A percentile compares a stretch with the other conserved stretches of the same genome.
phyloP scores from a whole-genome alignment of 192 early-diverging fungal species.

The Irineochytrium annulatum region DNA sequence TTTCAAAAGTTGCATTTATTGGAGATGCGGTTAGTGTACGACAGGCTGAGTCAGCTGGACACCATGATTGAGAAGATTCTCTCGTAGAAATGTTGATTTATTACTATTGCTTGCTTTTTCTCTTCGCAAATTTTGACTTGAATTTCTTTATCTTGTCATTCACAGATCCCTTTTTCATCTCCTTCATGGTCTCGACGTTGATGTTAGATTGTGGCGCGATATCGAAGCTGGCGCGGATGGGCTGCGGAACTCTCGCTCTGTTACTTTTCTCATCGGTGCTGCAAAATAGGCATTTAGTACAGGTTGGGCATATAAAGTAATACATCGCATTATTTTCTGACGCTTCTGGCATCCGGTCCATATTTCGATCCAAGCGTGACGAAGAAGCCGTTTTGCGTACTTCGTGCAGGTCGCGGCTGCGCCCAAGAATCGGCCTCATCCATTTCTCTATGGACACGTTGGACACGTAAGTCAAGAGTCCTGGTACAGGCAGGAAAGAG shows the following conservation, averaged over 20 bases:
- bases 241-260: neutral
- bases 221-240: neutral
- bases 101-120: too few species aligned
- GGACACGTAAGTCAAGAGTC: neutral
- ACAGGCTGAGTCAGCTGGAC: too few species aligned
- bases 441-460: slow-evolving; percentile 57
- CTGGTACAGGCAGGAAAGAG: neutral
- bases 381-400: neutral
- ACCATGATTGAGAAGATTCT: too few species aligned
- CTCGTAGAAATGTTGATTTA: too few species aligned
- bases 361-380: neutral
- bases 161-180: too few species aligned
- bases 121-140: too few species aligned
- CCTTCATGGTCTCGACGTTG: too few species aligned
- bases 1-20: too few species aligned
- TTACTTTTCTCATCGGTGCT: neutral
- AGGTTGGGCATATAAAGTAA: neutral
- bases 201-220: neutral
- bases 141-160: too few species aligned
- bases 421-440: slow-evolving; percentile 79
- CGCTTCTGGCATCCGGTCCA: neutral
- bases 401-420: slow-evolving; percentile 17
- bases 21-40: too few species aligned
- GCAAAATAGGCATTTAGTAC: neutral
- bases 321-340: neutral